Conservation (phyloP, 805 yeast genomes). For the Saccharomycopsis sp. region DNA sequence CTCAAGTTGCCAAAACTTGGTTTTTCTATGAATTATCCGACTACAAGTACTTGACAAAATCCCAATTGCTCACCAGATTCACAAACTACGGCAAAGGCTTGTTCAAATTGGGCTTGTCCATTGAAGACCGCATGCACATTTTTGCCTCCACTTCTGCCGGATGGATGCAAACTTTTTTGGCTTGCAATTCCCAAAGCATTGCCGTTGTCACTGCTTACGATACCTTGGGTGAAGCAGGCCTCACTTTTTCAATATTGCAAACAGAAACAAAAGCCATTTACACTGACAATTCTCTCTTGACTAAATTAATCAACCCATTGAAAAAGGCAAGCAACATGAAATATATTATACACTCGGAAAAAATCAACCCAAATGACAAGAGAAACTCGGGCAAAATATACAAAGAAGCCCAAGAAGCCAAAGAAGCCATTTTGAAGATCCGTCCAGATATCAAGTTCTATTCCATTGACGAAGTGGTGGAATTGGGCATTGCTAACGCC, state of each 20-base stretch:
- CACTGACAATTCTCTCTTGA: conserved; percentile 71
- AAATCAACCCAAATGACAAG: conserved; percentile 50
- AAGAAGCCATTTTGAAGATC: conserved; percentile 48
- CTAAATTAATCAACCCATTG: conserved; percentile 63
- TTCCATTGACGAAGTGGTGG: conserved; percentile 55
- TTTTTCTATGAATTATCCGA: conserved; percentile 67
- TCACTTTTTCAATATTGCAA: conserved; percentile 76
- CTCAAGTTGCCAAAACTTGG: conserved; percentile 79
- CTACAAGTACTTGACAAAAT: conserved; percentile 58
- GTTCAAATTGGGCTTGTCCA: conserved; percentile 58
- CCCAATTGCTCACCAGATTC: conserved; percentile 42
- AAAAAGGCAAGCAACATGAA: conserved; percentile 51
- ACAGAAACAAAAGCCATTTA: conserved; percentile 73
- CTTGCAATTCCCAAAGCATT: conserved; percentile 66
- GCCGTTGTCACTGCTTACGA: conserved; percentile 95
- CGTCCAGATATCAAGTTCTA: conserved; percentile 70
- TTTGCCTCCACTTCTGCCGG: conserved; percentile 81
- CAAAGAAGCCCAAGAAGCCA: conserved; percentile 46
- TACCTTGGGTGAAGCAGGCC: conserved; percentile 82
- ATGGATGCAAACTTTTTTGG: conserved; percentile 86
- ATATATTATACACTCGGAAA: conserved; percentile 63
- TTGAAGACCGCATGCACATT: conserved; percentile 64
- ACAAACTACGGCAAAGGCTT: conserved; percentile 67
- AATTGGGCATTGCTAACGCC: conserved; percentile 50
- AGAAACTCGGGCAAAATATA: conserved; percentile 55